Base-by-base conservation (phyloP, 169 alveolate genomes). In the Neospora caninum region DNA sequence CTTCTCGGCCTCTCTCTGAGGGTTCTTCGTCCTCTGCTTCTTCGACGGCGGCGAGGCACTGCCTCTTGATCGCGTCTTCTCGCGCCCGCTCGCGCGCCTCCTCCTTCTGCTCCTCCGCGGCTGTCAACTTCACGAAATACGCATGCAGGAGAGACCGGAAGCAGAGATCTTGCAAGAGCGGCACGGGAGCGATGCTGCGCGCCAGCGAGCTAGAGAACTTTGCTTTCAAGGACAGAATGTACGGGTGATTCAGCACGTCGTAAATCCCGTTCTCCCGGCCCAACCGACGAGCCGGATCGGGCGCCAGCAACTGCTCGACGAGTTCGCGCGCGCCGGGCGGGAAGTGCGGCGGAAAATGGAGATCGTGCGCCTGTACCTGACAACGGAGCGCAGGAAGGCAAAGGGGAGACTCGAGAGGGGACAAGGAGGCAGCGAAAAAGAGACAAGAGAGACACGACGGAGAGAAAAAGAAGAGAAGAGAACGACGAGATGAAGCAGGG, bases 291-390 rank as follows among this genome's bases (percentile, higher is more conserved):
- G 69, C 41, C 64, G 58, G 69, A 10, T 82, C 67, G 18, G 89
- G 69, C 43, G 31, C 18, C 34, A 82, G 64, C 69, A 82, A 67
- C 89, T 43, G 34, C 89, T 82, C 89, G 4, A 82, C 89, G 6
- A 82, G 89, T 0, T 38, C 67, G 13, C 41, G n/a, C 89, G 89
- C 89, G 25, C 64, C 89, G 38, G 34, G 69, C 20, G 89, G 89
- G 25, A 82, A 82, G 41, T 42, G 69, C 38, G 89, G 89, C 31
- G 89, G 89, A 41, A 82, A 82, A 10, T 78, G 86, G 39, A 78
- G 42, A 43, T 78, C 45, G 38, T 36, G 89, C 67, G 89, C 53
- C 64, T 82, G 89, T 1, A 82, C 89, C 89, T 82, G 64, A 6
- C 13, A n/a, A 16, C 13, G 34, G 22, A 73, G 38, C 22, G 29